Base-by-base conservation (phyloP, 768 basidiomycete species). In the Tephrocybe sp. region DNA sequence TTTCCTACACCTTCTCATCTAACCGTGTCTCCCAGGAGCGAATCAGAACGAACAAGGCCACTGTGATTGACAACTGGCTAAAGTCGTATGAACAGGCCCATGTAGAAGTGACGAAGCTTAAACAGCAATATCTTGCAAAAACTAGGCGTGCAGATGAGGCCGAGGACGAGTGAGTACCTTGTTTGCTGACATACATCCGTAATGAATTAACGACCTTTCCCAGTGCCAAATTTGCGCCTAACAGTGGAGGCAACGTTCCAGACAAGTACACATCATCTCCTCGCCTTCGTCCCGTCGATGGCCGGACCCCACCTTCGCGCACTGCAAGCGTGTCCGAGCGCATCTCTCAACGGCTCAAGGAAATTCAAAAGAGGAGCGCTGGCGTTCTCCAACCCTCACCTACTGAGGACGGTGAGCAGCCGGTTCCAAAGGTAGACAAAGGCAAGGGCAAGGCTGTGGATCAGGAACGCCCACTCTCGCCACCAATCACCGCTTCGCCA, bases 181-280 rank as follows among this genome's bases (percentile, higher is more conserved):
- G 56, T 55, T 52, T 39, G 24, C 4, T 49, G 25, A 34, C 20
- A 42, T 39, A 21, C 28, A 14, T 32, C 25, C 24, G 23, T 11
- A 25, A 18, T 9, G 34, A 36, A 36, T 7, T 36, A 40, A 37
- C 8, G 33, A 51, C 37, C 25, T 50, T 48, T 15, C 45, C 4
- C 62, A 96, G 93, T 66, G 90, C 82, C 36, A 92, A 90, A 62
- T 96, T 96, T 62, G 91, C 92, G 5, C 93, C 93, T 6, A 85
- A 79, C 61, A 69, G 62, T 50, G 69, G 71, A 40, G 77, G 77
- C 45, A 58, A 37, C 10, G 38, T 74, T 12, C 70, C 75, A 30
- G 92, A 94, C 68, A 85, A 81, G 55, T 93, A 88, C 66, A 93
- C 93, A 1, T 78, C 75, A n/a, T 93, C 92, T 15, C 90, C 92